Evolutionary conservation across 805 yeast species (phyloP), one percentile per base, ranked within the genome.

Genomic region (Teunomyces lycoperdinae): DNA sequence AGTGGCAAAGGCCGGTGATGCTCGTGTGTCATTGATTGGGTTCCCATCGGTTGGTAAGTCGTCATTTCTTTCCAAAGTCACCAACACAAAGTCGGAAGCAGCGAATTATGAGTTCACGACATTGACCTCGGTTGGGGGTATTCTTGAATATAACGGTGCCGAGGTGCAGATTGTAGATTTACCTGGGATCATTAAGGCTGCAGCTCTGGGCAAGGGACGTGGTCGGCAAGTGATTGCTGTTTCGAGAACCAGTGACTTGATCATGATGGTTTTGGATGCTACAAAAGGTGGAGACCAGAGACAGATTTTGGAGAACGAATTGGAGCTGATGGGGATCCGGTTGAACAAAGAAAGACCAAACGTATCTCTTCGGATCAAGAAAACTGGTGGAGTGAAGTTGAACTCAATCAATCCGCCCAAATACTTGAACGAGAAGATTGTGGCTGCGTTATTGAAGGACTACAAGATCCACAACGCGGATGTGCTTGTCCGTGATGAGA

Each of bases 21-120:
- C 98, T 0, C 79, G 99, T 57, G 96, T 89, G 2, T 95, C 95
- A 14, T 74, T 92, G 46, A 91, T 94, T 67, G 99, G 99, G 28
- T 92, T 91, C 66, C 99, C 99, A 13, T 91, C 97, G 1, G 99
- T 94, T 20, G 99, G 99, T 64, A 92, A 92, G 60, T 91, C 97
- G 1, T 89, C 96, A 2, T 81, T 92, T 54, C 74, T 92, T 50
- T 84, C 89, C 14, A 89, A 89, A 60, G 88, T 94, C 47, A 92
- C 99, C 16, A 87, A 88, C 59, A 92, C 98, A 1, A 89, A 89
- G 66, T 87, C 96, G 1, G 98, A 90, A 65, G 87, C 96, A 45
- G 99, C 98, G 5, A 88, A 85, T 43, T 92, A 94, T 62, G 94
- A 96, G 45, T 92, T 92, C 77, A 92, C 99, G 6, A 92, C 99